A percentile compares a stretch with the other conserved stretches of the same genome.
Evolutionary conservation across 352 stramenopile genomes (phyloP).

Genomic region (Phytophthora agathidicida): DNA sequence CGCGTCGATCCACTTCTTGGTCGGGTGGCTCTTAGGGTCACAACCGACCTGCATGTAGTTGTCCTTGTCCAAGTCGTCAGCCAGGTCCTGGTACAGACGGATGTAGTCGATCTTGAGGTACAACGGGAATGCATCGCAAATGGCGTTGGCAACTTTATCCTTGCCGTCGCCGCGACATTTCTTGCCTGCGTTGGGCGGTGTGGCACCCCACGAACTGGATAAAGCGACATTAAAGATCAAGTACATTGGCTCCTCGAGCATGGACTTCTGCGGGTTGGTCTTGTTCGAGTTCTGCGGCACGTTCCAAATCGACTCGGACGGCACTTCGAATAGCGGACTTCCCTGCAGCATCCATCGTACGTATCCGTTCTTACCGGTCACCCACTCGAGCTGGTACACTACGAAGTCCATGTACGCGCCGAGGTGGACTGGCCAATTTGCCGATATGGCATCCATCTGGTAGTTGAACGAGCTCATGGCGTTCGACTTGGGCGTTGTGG

Average conservation of each 20-base stretch:
- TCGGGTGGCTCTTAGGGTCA: constrained; percentile 49
- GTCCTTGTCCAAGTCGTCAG: constrained; percentile 25
- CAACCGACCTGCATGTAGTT: constrained; percentile 50
- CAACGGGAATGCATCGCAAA: constrained; percentile 58
- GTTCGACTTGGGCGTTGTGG: constrained; percentile 43
- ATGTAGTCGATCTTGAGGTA: constrained; percentile 88
- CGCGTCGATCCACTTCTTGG: constrained; percentile 49
- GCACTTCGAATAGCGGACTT: constrained; percentile 82
- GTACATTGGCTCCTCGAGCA: constrained; percentile 93
- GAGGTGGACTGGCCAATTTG: constrained; percentile 76
- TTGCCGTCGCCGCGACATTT: constrained; percentile 32
- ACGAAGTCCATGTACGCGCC: constrained; percentile 72
- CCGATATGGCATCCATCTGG: constrained; percentile 48
- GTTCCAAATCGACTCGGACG: constrained; percentile 46
- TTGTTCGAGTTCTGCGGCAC: constrained; percentile 38
- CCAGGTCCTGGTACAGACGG: constrained; percentile 84
- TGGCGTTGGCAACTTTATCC: constrained; percentile 40
- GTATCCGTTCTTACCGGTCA: constrained; percentile 48
- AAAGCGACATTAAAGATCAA: constrained; percentile 94
- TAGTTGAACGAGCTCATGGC: constrained; percentile 51
- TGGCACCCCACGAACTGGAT: constrained; percentile 69
- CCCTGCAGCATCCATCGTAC: constrained; percentile 69
- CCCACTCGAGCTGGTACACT: constrained; percentile 44
- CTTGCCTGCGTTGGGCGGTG: constrained; percentile 27
- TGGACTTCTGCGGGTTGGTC: constrained; percentile 73